These are phyloP conservation scores for Trichoderma parareesei DNA, from an alignment of 495 filamentous ascomycete species.

Conservation along the genomic window DNA sequence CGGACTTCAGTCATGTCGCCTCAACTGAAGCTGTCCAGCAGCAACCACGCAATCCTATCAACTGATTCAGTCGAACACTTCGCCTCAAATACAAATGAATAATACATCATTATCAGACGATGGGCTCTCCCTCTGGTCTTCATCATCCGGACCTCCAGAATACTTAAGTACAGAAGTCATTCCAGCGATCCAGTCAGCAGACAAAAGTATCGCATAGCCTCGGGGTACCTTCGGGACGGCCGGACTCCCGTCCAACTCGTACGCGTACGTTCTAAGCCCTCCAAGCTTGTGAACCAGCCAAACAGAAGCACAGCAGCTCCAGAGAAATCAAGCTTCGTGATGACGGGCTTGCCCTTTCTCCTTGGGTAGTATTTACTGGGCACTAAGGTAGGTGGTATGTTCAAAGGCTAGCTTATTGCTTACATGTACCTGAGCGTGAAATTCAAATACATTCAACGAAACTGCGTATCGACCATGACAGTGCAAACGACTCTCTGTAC, in stretches of 20 bases:
- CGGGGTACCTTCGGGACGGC: background rate
- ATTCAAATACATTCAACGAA: no score
- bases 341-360: background rate
- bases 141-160: background rate
- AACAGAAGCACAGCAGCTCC: background rate
- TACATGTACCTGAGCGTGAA: no score
- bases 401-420: background rate
- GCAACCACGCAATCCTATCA: no score
- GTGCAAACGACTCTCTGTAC: no score
- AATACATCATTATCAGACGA: no score
- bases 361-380: background rate
- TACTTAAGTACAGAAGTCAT: background rate
- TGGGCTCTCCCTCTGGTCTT: no score
- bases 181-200: background rate
- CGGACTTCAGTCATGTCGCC: no score
- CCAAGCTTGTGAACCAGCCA: background rate
- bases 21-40: no score
- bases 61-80: no score
- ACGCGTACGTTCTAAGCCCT: background rate
- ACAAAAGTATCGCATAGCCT: background rate
- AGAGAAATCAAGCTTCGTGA: background rate
- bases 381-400: no score
- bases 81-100: no score
- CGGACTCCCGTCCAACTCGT: conserved; percentile 2
- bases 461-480: no score